phyloP scores from a whole-genome alignment of 257 asterid genomes.

The Solanum medicagineum region DNA sequence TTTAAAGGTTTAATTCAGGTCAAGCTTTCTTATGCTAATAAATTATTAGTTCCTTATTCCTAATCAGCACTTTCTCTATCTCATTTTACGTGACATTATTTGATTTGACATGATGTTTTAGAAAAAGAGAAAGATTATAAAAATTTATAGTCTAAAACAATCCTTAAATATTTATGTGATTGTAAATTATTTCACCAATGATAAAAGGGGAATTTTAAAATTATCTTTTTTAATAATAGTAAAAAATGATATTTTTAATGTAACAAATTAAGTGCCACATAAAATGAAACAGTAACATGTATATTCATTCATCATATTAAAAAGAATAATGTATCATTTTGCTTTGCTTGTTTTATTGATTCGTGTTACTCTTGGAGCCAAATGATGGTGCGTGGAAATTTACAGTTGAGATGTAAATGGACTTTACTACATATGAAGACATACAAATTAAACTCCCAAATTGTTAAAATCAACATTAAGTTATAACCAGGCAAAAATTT shows the following conservation, averaged over 20 bases:
- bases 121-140: too few relatives aligned
- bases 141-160: too few relatives aligned
- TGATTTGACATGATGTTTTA: too few relatives aligned
- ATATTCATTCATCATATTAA: background rate
- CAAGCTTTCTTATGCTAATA: background rate
- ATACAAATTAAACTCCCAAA: background rate
- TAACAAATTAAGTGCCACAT: too few relatives aligned
- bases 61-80: background rate
- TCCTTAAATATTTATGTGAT: too few relatives aligned
- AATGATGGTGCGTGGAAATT: background rate
- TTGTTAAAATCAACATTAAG: background rate
- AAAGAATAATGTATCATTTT: background rate
- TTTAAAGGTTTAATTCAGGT: background rate
- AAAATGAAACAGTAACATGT: too few relatives aligned
- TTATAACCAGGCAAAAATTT: background rate
- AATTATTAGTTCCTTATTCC: background rate
- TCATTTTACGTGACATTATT: too few relatives aligned
- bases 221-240: too few relatives aligned
- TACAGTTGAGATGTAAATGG: background rate
- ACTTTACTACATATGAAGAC: background rate
- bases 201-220: too few relatives aligned
- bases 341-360: background rate
- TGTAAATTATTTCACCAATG: too few relatives aligned
- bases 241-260: too few relatives aligned
- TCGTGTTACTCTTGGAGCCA: background rate